phyloP scores from a whole-genome alignment of 1,139 yeast genomes.

The Candida anutae region DNA sequence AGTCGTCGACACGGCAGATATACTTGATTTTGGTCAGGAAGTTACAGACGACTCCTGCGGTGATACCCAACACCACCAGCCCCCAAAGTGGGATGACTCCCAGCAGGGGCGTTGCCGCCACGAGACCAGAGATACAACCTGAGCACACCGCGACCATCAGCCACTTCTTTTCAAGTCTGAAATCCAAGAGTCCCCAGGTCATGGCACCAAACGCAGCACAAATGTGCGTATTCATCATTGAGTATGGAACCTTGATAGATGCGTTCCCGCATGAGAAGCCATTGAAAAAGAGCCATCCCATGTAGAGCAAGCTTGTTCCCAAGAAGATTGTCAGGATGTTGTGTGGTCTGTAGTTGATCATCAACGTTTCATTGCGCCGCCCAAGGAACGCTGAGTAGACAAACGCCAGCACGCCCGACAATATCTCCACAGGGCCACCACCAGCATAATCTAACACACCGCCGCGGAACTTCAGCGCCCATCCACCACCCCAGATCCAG shows the following conservation, averaged over 20 bases:
- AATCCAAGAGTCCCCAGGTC: slow-evolving; percentile 89
- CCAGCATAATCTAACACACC: slow-evolving; percentile 97
- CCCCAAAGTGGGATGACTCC: slow-evolving; percentile 92
- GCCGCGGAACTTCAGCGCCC: slow-evolving; percentile 72
- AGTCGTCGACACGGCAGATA: slow-evolving; percentile 76
- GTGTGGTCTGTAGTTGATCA: slow-evolving; percentile 91
- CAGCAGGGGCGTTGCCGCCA: slow-evolving; percentile 93
- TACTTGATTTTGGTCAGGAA: slow-evolving; percentile 85
- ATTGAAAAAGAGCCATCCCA: slow-evolving; percentile 88
- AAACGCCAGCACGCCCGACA: slow-evolving; percentile 86
- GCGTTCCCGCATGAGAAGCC: slow-evolving; percentile 71
- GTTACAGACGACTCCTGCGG: slow-evolving; percentile 80
- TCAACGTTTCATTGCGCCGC: slow-evolving; percentile 70
- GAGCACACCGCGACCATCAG: slow-evolving; percentile 93
- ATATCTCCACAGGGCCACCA: slow-evolving; percentile 94
- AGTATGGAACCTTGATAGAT: slow-evolving; percentile 62
- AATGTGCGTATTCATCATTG: slow-evolving; percentile 86
- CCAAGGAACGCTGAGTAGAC: slow-evolving; percentile 81
- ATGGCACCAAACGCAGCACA: slow-evolving; percentile 89
- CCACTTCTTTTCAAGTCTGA: slow-evolving; percentile 82
- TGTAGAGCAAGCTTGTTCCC: slow-evolving; percentile 59
- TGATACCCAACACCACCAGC: slow-evolving; percentile 74
- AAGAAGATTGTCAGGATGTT: slow-evolving; percentile 80
- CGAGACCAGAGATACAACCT: slow-evolving; percentile 90
- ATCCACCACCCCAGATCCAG: slow-evolving; percentile 96